These are phyloP conservation scores for Lentinula sp. DNA, from an alignment of 768 basidiomycete genomes.

Conservation along the genomic window DNA sequence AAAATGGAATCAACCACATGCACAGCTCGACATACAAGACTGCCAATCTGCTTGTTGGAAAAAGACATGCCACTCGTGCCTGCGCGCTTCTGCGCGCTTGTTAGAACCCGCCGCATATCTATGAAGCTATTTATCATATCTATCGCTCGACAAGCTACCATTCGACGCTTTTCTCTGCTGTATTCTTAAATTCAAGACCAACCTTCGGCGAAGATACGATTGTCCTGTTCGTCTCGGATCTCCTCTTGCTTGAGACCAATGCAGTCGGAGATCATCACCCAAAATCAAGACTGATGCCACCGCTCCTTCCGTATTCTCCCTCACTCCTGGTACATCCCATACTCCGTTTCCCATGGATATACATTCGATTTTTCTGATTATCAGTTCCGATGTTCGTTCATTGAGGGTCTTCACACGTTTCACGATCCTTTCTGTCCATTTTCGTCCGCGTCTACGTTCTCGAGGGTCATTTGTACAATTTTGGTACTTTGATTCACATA, in stretches of 20 bases:
- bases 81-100: constrained; percentile 53
- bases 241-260: background rate
- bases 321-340: background rate
- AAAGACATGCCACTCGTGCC: constrained; percentile 50
- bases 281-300: background rate
- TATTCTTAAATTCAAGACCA: background rate
- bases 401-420: background rate
- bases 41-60: constrained; percentile 69
- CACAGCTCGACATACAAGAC: constrained; percentile 82
- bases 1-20: constrained; percentile 76
- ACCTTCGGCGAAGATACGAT: background rate
- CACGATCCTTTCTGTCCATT: background rate
- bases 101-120: constrained; percentile 22
- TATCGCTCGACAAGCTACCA: background rate
- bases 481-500: background rate
- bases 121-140: constrained; percentile 4
- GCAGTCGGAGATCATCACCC: background rate
- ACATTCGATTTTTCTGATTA: background rate
- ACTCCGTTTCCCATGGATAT: background rate
- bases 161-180: background rate
- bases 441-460: background rate
- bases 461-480: background rate
- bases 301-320: background rate
- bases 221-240: background rate
- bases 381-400: background rate